Base-by-base conservation (phyloP, 1,284 basidiomycete species). In the Microbotryum lychnidis-dioicae region DNA sequence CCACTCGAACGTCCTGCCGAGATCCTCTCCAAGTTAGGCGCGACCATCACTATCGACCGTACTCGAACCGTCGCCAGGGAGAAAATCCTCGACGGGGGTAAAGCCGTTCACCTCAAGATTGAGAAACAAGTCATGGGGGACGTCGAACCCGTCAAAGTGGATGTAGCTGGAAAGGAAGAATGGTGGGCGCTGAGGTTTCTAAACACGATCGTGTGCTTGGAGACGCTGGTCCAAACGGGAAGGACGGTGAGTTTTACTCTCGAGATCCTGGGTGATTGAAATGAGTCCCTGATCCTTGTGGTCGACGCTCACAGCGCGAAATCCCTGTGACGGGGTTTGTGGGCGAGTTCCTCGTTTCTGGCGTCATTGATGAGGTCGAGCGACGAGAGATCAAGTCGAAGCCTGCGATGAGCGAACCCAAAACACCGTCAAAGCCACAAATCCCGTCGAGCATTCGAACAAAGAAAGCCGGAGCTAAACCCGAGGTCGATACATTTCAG, bases 301-400 rank as follows among this genome's bases (percentile, higher is more conserved):
- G n/a, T 16, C 6, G 5, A 1, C 4, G 1, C 1, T n/a, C 20
- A 7, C 23, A 67, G 58, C 61, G 67, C 1, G 66, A 69, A 27
- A 55, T 67, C 5, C 69, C 67, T 0, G 62, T 71, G 16, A 61
- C 66, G 27, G 70, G 69, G 1, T 70, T 64, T 44, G 58, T 71
- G 7, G 42, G 56, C 3, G 62, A 58, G 18, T 54, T 63, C 12
- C 63, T 71, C 54, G 67, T 71, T 44, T 64, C 67, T n/a, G 70
- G 70, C 49, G 65, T 71, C 25, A 66, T 70, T 45, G 70, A 71
- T 58, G 69, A 71, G 54, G 62, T 71, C 46, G 67, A 67, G 46
- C 62, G 66, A 1, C 62, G 67, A 21, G 61, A 65, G 16, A 4
- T 66, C 25, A 33, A 52, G 4, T 52, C 51, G 42, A 21, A 51